Evolutionary conservation across 257 asterid species (phyloP).

Genomic region (Verbena officinalis): DNA sequence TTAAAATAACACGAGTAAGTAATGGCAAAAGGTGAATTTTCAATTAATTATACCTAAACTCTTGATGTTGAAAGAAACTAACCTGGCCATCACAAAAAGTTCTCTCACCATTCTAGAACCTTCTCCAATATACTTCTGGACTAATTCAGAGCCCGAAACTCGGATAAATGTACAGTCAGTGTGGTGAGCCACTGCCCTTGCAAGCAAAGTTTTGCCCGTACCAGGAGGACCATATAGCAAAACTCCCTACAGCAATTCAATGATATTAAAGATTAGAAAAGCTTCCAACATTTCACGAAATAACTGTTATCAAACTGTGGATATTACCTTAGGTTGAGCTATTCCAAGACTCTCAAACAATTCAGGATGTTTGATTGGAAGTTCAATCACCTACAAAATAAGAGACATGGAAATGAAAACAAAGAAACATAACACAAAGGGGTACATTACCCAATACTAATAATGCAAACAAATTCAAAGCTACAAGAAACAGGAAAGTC

Average conservation of each 20-base stretch:
- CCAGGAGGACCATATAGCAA: constrained; percentile 74
- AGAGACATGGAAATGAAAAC: neutral
- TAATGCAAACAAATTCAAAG: constrained; percentile 18
- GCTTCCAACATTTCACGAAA: constrained; percentile 3
- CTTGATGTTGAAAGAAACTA: constrained; percentile 22
- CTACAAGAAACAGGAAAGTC: constrained; percentile 14
- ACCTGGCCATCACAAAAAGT: constrained; percentile 98
- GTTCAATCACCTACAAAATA: constrained; percentile 55
- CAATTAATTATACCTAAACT: neutral
- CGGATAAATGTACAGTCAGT: constrained; percentile 66
- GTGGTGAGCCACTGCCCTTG: constrained; percentile 71
- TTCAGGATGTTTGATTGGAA: constrained; percentile 69
- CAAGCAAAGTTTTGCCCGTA: constrained; percentile 64
- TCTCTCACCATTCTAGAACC: constrained; percentile 95
- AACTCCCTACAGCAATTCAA: constrained; percentile 51
- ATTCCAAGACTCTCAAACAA: constrained; percentile 69
- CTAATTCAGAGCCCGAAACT: constrained; percentile 65
- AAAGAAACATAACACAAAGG: neutral
- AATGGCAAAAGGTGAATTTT: neutral
- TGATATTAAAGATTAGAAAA: constrained; percentile 14
- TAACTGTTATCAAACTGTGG: constrained; percentile 1
- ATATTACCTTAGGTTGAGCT: constrained; percentile 74
- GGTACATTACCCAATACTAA: neutral
- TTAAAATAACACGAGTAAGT: constrained; percentile 16
- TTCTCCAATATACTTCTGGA: constrained; percentile 62